These are phyloP conservation scores for Serendipita sp. DNA, from an alignment of 768 basidiomycete species.

Conservation along the genomic window DNA sequence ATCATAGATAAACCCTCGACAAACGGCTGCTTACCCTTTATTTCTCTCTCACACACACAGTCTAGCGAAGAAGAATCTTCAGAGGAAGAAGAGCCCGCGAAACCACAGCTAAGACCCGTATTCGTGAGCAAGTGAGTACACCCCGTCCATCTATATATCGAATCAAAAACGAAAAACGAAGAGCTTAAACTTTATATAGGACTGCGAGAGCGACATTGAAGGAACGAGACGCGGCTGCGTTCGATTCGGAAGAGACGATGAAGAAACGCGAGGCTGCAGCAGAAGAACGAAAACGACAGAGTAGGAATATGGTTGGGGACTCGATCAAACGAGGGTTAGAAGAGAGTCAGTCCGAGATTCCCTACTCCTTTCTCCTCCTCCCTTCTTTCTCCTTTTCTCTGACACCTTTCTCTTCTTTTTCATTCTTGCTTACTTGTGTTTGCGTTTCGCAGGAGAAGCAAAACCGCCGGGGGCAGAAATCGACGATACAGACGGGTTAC, in stretches of 20 bases:
- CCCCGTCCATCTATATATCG: not conserved
- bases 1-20: too few species aligned
- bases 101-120: constrained; percentile 73
- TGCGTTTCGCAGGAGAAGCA: constrained; percentile 54
- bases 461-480: constrained; percentile 69
- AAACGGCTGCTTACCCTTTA: not conserved
- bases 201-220: constrained; percentile 48
- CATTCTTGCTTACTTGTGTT: not conserved
- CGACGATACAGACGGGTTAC: constrained; percentile 88
- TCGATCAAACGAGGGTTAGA: constrained; percentile 81
- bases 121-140: constrained; percentile 79
- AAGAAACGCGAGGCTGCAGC: constrained; percentile 54
- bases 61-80: constrained; percentile 77
- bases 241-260: constrained; percentile 60
- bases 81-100: constrained; percentile 57
- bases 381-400: not conserved
- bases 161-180: not conserved
- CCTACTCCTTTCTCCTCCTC: not conserved
- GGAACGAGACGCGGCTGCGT: constrained; percentile 47
- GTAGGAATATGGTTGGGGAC: constrained; percentile 85
- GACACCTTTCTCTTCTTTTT: not conserved
- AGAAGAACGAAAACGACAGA: constrained; percentile 72
- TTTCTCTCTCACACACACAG: constrained; percentile 20
- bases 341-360: constrained; percentile 46
- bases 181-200: not conserved